Evolutionary conservation across 2,329 filamentous ascomycete species (phyloP), one percentile per base, ranked within the genome.

Genomic region (Immersiporthe knoxdaviesiana): DNA sequence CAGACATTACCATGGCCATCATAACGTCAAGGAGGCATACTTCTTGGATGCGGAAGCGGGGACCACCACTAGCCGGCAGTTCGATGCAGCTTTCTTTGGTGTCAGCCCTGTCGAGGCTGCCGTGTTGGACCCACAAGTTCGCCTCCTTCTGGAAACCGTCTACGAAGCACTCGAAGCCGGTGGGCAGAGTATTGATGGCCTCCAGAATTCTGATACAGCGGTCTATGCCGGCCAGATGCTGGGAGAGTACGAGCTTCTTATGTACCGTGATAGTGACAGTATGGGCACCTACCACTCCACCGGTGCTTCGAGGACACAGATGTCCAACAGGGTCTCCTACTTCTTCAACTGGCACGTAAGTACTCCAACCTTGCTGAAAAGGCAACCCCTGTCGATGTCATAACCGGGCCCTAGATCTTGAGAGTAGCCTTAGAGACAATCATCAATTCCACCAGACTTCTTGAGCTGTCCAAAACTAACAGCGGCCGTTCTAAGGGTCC

Each of bases 251-350:
- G 63, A 69, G 16, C 35, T 35, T 3, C 8, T 12, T 71, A 30
- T 74, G 73, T 16, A 75, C 59, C 61, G 56, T 14, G 73, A 76
- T 14, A 68, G 70, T 58, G 70, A 11, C 63, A 74, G 21, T 44
- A 64, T 2, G 54, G 73, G 21, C 68, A 75, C 75, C 65, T 78
- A 79, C 66, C 68, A 74, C 50, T 72, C 76, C 6, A 78, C 78
- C 1, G 79, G 79, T 68, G 76, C 71, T 1, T 73, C 73, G 35
- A 35, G 35, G 35, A 35, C 35, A 35, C 6, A 70, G 74, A 54
- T 78, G 10, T 76, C 79, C 0, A 82, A 81, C 68, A 74, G 80
- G 10, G 70, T 83, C 2, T 81, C 79, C 0, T 81, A 81, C 68
- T 78, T 77, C 63, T 82, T 39, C 37, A 11, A 39, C 10, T 39